Base-by-base conservation (phyloP, 2,329 filamentous ascomycete species). In the Arthrinium phaeospermum region DNA sequence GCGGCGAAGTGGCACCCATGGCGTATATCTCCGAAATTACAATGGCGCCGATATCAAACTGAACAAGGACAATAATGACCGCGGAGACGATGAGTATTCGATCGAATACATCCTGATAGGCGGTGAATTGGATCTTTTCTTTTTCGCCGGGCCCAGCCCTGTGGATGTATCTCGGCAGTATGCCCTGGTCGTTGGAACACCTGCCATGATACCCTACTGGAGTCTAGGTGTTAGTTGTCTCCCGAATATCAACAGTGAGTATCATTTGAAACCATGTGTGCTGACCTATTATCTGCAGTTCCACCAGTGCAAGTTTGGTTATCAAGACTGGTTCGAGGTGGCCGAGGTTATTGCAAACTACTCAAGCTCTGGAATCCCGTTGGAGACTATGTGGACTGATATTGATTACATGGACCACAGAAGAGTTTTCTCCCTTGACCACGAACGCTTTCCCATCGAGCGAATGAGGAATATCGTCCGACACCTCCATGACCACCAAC, bases 211-310 rank as follows among this genome's bases (percentile, higher is more conserved):
- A 79, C 89, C 89, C 0, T 92, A 92, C 16, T 61, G 53, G 51
- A 57, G 51, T 57, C 13, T 57, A 34, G 51, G 51, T 57, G 51
- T 57, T 16, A 57, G 51, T 34, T 34, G 8, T 8, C 27, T 7
- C 27, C 16, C n/a, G 2, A 12, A 12, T 86, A 7, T 86, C 88
- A 7, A 90, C 95, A 78, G 94, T 91, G 72, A 86, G 96, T 6
- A 92, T 95, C 81, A n/a, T 96, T 95, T 83, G 94, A 95, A 80
- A 90, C 90, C 0, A 86, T 95, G 0, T 93, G 93, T 12, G 94
- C 94, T 13, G 1, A 57, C 27, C 3, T 30, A 7, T 19, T 19
- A 4, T 34, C 86, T 92, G 41, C 90, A 91, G 3, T 57, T 57
- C 5, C 51, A 92, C 74, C 86, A 92, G 74, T 92, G 91, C 76